These are phyloP conservation scores for Rhodocollybia butyracea DNA, from an alignment of 768 basidiomycete genomes.

Conservation along the genomic window DNA sequence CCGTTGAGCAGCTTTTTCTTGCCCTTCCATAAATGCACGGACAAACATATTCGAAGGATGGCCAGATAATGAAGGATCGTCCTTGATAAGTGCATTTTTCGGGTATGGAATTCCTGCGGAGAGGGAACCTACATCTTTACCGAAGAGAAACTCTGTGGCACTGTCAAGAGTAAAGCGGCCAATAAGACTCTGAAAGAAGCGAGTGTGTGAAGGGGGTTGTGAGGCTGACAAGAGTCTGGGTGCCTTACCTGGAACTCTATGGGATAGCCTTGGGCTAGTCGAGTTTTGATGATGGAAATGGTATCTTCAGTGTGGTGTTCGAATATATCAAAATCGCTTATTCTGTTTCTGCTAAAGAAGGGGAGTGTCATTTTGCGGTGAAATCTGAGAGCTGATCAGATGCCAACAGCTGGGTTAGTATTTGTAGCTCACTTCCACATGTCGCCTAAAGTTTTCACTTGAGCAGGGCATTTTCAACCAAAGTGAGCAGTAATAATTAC, in stretches of 20 bases:
- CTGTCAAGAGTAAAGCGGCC: slow-evolving; percentile 59
- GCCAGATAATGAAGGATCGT: slow-evolving; percentile 12
- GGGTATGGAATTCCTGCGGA: slow-evolving; percentile 48
- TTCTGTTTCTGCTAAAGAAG: slow-evolving; percentile 53
- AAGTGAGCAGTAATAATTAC: slow-evolving; percentile 19
- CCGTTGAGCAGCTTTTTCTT: slow-evolving; percentile 36
- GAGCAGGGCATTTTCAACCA: not conserved
- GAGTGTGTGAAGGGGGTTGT: not conserved
- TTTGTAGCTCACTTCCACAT: slow-evolving; percentile 48
- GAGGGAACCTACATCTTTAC: slow-evolving; percentile 43
- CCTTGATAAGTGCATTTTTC: slow-evolving; percentile 19
- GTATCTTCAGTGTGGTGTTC: slow-evolving; percentile 47
- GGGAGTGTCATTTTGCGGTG: slow-evolving; percentile 60
- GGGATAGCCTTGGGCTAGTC: slow-evolving; percentile 42
- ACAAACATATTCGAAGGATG: slow-evolving; percentile 41
- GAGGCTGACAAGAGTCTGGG: not conserved
- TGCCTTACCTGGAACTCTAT: slow-evolving; percentile 52
- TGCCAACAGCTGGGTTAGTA: not conserved
- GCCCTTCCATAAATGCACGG: slow-evolving; percentile 47
- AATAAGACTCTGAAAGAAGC: slow-evolving; percentile 39
- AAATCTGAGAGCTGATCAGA: slow-evolving; percentile 33
- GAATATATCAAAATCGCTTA: slow-evolving; percentile 54
- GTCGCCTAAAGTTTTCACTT: slow-evolving; percentile 32
- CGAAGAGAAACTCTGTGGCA: slow-evolving; percentile 57
- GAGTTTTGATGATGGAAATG: slow-evolving; percentile 36